Evolutionary conservation across 148 eudicot genomes (phyloP).

Genomic region (Rhododendron williamsianum): DNA sequence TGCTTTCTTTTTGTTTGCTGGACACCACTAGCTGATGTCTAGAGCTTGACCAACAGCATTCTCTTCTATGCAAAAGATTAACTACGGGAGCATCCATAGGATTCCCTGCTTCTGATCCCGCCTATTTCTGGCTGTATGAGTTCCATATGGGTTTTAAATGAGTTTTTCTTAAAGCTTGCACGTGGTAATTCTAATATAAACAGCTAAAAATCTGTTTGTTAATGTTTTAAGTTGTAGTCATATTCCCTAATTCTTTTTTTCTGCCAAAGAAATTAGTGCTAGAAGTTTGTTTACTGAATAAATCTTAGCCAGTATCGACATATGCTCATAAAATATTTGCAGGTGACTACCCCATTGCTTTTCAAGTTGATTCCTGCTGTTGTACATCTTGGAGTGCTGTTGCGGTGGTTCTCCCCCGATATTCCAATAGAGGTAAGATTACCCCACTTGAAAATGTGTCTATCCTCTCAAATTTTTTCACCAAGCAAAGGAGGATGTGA

Average conservation of each 20-base stretch:
- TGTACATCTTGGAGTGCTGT: slow-evolving; percentile 72
- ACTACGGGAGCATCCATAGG: neutral
- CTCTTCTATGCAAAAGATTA: neutral
- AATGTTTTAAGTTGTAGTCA: neutral
- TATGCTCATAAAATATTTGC: slow-evolving; percentile 12
- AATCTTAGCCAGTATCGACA: neutral
- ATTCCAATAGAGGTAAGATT: slow-evolving; percentile 61
- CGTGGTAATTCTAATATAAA: neutral
- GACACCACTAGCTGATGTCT: neutral
- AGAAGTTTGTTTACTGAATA: neutral
- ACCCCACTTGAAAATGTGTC: neutral
- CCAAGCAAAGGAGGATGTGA: neutral
- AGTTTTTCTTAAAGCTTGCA: neutral
- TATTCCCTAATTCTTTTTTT: neutral
- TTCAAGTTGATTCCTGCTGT: slow-evolving; percentile 96
- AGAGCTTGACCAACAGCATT: neutral
- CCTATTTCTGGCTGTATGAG: neutral
- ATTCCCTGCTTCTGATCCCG: neutral
- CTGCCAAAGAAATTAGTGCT: neutral
- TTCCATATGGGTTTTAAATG: neutral
- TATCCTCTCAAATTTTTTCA: neutral
- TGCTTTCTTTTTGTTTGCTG: neutral
- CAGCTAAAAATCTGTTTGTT: neutral
- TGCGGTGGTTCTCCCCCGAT: slow-evolving; percentile 85
- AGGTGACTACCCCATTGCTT: slow-evolving; percentile 97